A percentile compares a stretch with the other conserved stretches of the same genome.
Evolutionary conservation across 768 basidiomycete species (phyloP).

Genomic region (Suillus spraguei): DNA sequence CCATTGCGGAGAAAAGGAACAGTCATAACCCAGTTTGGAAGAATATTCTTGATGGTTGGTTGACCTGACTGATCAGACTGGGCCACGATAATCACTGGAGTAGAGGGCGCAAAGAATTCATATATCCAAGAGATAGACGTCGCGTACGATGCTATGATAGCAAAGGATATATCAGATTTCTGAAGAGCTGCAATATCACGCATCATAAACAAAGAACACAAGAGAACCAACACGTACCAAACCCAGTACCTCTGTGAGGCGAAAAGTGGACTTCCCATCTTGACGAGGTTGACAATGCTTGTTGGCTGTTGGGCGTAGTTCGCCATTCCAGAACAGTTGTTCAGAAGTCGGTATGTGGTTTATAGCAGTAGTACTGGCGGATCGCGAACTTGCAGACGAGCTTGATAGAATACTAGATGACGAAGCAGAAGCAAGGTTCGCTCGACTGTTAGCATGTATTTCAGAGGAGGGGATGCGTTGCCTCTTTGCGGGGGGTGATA

Average conservation of each 20-base stretch:
- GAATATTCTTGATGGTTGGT: slow-evolving; percentile 60
- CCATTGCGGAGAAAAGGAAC: slow-evolving; percentile 64
- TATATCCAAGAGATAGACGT: slow-evolving; percentile 77
- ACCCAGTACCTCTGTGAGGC: slow-evolving; percentile 72
- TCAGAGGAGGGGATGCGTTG: slow-evolving; percentile 42
- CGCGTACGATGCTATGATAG: slow-evolving; percentile 76
- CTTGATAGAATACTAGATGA: slow-evolving; percentile 24
- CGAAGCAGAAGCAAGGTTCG: slow-evolving; percentile 25
- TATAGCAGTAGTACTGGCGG: slow-evolving; percentile 1
- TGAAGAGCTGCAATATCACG: slow-evolving; percentile 28
- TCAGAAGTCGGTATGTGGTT: slow-evolving; percentile 32
- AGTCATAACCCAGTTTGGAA: slow-evolving; percentile 75
- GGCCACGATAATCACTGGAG: slow-evolving; percentile 77
- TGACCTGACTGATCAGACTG: slow-evolving; percentile 63
- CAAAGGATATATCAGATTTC: slow-evolving; percentile 73
- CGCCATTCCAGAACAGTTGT: slow-evolving; percentile 71
- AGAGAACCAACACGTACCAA: slow-evolving; percentile 50
- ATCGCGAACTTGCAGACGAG: not conserved
- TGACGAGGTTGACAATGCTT: slow-evolving; percentile 56
- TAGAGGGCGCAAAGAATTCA: slow-evolving; percentile 64
- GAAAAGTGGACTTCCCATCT: slow-evolving; percentile 66
- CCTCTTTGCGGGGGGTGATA: slow-evolving; percentile 54
- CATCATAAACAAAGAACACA: slow-evolving; percentile 10
- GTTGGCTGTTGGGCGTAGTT: slow-evolving; percentile 76
- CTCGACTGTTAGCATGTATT: slow-evolving; percentile 22